Conservation (phyloP, 306 rosid genomes). For the Adenanthera pavonina region DNA sequence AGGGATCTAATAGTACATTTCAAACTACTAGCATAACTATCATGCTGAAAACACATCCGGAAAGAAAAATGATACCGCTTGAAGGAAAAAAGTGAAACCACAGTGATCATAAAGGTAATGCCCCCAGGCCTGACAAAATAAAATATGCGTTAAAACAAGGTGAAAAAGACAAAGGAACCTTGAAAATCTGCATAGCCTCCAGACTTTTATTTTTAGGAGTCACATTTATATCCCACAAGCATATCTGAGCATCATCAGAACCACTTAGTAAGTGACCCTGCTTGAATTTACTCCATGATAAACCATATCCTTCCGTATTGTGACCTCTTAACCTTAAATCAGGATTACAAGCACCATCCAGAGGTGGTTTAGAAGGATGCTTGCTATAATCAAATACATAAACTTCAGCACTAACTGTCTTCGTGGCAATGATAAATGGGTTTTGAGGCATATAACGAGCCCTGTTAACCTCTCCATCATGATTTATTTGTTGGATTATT, state of each 20-base stretch:
- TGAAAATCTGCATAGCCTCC: conserved; percentile 85
- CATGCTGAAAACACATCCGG: background rate
- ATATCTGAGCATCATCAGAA: conserved; percentile 98
- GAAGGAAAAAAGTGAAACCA: background rate
- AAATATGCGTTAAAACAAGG: background rate
- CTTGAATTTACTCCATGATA: conserved; percentile 96
- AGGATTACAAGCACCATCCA: conserved; percentile 93
- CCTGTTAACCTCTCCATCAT: conserved; percentile 77
- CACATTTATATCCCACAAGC: conserved; percentile 92
- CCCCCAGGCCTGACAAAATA: background rate
- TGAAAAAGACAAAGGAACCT: conserved; percentile 49
- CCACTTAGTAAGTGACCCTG: conserved; percentile 92
- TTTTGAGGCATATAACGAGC: conserved; percentile 83
- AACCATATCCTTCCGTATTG: conserved; percentile 93
- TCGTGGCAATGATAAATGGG: conserved; percentile 74
- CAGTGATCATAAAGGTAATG: background rate
- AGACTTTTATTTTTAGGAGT: conserved; percentile 76
- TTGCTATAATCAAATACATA: conserved; percentile 76
- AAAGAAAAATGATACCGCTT: background rate
- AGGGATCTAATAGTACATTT: background rate
- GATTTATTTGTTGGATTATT: conserved; percentile 93
- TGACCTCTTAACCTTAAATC: conserved; percentile 92
- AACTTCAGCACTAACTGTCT: conserved; percentile 74
- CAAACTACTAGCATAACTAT: background rate
- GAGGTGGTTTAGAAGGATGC: conserved; percentile 82